Percentiles rank a stretch among this genome's conserved stretches.
phyloP scores from a whole-genome alignment of 768 basidiomycete species.

The Sporobolomyces roseus region DNA sequence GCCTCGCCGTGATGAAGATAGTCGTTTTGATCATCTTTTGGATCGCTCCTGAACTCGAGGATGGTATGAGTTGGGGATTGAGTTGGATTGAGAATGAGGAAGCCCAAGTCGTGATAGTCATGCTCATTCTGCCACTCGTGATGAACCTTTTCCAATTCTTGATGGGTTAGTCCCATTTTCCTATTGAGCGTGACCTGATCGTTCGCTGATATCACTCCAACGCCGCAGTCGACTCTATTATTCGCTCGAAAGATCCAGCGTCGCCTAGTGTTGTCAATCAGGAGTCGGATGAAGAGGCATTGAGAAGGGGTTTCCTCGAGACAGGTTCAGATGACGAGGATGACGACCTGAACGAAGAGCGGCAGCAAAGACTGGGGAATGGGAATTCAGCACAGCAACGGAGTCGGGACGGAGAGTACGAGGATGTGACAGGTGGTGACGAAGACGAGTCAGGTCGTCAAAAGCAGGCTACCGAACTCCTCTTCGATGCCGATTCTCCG shows the following conservation, averaged over 20 bases:
- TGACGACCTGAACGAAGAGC: not conserved
- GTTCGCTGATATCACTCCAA: not conserved
- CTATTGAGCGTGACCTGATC: not conserved
- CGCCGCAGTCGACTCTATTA: slow-evolving; percentile 37
- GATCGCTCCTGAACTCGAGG: slow-evolving; percentile 65
- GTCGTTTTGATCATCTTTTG: slow-evolving; percentile 73
- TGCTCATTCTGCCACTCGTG: slow-evolving; percentile 75
- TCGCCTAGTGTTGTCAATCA: not conserved
- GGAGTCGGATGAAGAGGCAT: slow-evolving; percentile 24
- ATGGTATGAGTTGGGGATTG: slow-evolving; percentile 79
- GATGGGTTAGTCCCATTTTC: slow-evolving; percentile 68
- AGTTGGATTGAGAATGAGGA: slow-evolving; percentile 69
- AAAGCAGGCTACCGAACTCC: not conserved
- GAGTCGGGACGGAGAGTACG: slow-evolving; percentile 2
- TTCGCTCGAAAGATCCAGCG: slow-evolving; percentile 16
- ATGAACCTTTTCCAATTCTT: slow-evolving; percentile 78
- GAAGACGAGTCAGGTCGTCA: slow-evolving; percentile 12
- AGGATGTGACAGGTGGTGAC: slow-evolving; percentile 23
- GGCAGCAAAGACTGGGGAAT: not conserved
- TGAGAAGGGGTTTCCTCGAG: slow-evolving; percentile 39
- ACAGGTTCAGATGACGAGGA: slow-evolving; percentile 28
- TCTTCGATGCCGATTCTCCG: slow-evolving; percentile 19
- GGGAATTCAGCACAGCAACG: not conserved
- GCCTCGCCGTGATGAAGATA: slow-evolving; percentile 84
- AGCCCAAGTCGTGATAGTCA: slow-evolving; percentile 56